These are phyloP conservation scores for Salvia hispanica DNA, from an alignment of 257 asterid species.

Conservation along the genomic window DNA sequence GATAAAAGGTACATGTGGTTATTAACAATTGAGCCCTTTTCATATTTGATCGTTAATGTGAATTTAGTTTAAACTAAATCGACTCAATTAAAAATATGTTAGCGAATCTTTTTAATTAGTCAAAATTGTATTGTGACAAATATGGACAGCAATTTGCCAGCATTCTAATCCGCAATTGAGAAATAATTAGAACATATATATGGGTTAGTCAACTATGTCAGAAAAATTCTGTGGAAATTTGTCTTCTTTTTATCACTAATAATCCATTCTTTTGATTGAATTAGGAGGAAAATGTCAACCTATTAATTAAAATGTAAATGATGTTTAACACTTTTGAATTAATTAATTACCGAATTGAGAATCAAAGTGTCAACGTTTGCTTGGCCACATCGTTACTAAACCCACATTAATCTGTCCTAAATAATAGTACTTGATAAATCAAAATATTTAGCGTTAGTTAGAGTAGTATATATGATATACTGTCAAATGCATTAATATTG, in stretches of 20 bases:
- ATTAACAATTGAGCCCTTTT: too few relatives aligned
- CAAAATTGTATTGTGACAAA: not conserved
- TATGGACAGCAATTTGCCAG: slow-evolving; percentile 17
- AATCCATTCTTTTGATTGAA: not conserved
- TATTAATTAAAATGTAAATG: not conserved
- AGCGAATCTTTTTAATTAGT: not conserved
- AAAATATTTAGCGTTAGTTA: too few relatives aligned
- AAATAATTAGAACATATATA: slow-evolving; percentile 6
- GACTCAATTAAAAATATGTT: too few relatives aligned
- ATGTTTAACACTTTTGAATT: slow-evolving; percentile 8
- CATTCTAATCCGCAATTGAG: not conserved
- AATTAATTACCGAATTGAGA: not conserved
- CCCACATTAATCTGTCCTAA: too few relatives aligned
- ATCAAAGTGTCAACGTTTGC: not conserved
- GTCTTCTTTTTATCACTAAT: not conserved
- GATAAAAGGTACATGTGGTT: too few relatives aligned
- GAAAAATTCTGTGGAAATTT: slow-evolving; percentile 10
- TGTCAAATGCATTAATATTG: too few relatives aligned
- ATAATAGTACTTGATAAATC: too few relatives aligned
- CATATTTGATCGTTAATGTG: not conserved
- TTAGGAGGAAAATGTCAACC: slow-evolving; percentile 22
- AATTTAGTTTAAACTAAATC: not conserved
- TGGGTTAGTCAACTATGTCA: slow-evolving; percentile 17
- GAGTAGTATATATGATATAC: too few relatives aligned
- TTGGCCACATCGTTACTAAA: slow-evolving; percentile 9